phyloP scores from a whole-genome alignment of 2,329 filamentous ascomycete species.

The Lasiodiplodia hormozganensis region DNA sequence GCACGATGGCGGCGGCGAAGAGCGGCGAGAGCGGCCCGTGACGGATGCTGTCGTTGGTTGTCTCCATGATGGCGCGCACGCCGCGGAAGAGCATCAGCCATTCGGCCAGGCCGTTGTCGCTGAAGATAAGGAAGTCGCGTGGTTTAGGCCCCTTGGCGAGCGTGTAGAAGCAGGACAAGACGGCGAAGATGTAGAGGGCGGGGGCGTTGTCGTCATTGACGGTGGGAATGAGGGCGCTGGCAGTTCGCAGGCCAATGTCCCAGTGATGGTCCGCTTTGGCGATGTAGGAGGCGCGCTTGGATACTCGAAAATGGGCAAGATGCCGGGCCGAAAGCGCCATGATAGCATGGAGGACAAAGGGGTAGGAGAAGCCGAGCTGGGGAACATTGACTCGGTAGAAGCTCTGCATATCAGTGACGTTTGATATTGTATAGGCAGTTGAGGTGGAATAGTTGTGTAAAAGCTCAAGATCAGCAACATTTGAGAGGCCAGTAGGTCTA shows the following conservation, averaged over 20 bases:
- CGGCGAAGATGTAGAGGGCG: slow-evolving; percentile 19
- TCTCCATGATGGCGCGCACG: slow-evolving; percentile 23
- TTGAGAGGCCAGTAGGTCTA: slow-evolving; percentile 12
- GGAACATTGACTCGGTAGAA: slow-evolving; percentile 37
- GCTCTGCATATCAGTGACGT: slow-evolving; percentile 33
- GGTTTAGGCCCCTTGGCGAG: slow-evolving; percentile 16
- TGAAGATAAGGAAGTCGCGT: slow-evolving; percentile 25
- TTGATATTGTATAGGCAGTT: slow-evolving; percentile 37
- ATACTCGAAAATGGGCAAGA: slow-evolving; percentile 32
- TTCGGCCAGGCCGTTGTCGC: slow-evolving; percentile 21
- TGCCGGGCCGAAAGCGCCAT: slow-evolving; percentile 55
- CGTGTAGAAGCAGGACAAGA: slow-evolving; percentile 21
- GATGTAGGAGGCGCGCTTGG: slow-evolving; percentile 1
- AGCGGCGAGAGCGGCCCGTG: slow-evolving; percentile 3
- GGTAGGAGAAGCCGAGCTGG: slow-evolving; percentile 48
- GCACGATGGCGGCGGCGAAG: background rate
- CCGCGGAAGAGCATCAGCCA: slow-evolving; percentile 22
- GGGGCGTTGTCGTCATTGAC: slow-evolving; percentile 4
- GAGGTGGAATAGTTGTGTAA: slow-evolving; percentile 42
- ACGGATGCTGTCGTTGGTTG: background rate
- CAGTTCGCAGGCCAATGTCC: slow-evolving; percentile 2
- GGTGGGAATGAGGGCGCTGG: background rate
- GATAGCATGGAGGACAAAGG: slow-evolving; percentile 54
- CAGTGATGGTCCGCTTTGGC: slow-evolving; percentile 15
- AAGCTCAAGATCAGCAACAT: slow-evolving; percentile 39